Evolutionary conservation across 2,329 filamentous ascomycete species (phyloP).

Genomic region (Aureobasidium sp.): DNA sequence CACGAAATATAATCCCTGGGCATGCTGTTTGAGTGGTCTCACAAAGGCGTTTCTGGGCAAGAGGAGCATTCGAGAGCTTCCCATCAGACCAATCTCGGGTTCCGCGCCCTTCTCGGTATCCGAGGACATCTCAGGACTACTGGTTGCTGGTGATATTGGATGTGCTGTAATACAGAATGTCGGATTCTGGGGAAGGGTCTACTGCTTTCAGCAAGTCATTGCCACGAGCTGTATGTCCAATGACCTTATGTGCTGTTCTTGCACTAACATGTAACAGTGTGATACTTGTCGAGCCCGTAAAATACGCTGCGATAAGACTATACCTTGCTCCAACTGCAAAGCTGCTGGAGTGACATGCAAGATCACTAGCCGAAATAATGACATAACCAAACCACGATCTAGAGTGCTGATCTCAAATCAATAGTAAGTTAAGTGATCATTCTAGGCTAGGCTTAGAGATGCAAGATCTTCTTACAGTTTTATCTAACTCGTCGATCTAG

Average conservation of each 20-base stretch:
- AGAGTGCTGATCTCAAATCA: slow-evolving; percentile 16
- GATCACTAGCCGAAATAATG: slow-evolving; percentile 9
- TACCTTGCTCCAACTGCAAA: slow-evolving; percentile 15
- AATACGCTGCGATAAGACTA: slow-evolving; percentile 14
- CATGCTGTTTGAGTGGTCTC: not conserved
- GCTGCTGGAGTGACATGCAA: slow-evolving; percentile 11
- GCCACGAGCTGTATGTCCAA: slow-evolving; percentile 1
- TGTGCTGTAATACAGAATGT: not conserved
- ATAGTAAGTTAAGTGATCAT: slow-evolving; percentile 13
- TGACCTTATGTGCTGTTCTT: not conserved
- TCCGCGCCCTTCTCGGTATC: not conserved
- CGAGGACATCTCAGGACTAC: not conserved
- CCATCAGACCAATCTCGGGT: not conserved
- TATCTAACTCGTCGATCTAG: slow-evolving; percentile 1
- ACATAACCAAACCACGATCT: slow-evolving; percentile 2
- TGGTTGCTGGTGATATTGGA: not conserved
- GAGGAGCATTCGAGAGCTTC: not conserved
- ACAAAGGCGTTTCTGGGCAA: not conserved
- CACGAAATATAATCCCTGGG: not conserved
- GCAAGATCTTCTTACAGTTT: not conserved
- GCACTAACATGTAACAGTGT: not conserved
- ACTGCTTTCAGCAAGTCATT: slow-evolving; percentile 7
- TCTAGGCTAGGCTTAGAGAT: not conserved
- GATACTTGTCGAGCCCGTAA: slow-evolving; percentile 2
- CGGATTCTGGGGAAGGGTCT: not conserved